Evolutionary conservation across 1,284 basidiomycete species (phyloP), one percentile per base, ranked within the genome.

Genomic region (Trametes sp.): DNA sequence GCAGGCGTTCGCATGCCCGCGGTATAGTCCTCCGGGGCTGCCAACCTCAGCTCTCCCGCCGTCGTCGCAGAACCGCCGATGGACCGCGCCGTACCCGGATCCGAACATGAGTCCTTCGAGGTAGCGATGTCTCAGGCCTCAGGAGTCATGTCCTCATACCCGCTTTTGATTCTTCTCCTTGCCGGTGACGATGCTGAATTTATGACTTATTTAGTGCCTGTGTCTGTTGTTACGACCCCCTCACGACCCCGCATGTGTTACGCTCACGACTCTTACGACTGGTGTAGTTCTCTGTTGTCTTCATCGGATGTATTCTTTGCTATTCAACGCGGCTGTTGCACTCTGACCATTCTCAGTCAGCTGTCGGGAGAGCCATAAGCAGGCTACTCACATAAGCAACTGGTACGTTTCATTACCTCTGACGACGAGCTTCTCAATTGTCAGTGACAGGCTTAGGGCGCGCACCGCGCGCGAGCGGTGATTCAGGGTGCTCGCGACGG

Each of bases 201-300:
- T 65, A 65, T 65, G 57, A 51, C 46, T 38, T 62, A 65, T 60
- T 62, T 65, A 65, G 52, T 59, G 31, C 31, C 24, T 14, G 48
- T 49, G 48, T 49, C 26, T 48, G 26, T 49, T 28, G 14, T 36
- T 51, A 65, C 45, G 51, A 65, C 41, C 57, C 45, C 23, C 26
- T 64, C 42, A 64, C 53, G 63, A 61, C 29, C 35, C 21, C 13
- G 49, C 41, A 54, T 14, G 13, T 46, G n/a, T 41, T 19, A 19
- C 26, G 19, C 21, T 49, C 8, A 49, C 48, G 48, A 49, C 48
- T 29, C 48, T 49, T 19, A 49, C 7, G 48, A 49, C 28, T 49
- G 28, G 29, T n/a, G 49, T 33, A n/a, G 21, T 26, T 23, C 19
- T 19, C 57, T n/a, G 24, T 33, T 57, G 56, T 51, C 14, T 42